Percentiles rank a stretch among this genome's conserved stretches.
Evolutionary conservation across 768 basidiomycete genomes (phyloP).

Genomic region (Panellus pusillus): DNA sequence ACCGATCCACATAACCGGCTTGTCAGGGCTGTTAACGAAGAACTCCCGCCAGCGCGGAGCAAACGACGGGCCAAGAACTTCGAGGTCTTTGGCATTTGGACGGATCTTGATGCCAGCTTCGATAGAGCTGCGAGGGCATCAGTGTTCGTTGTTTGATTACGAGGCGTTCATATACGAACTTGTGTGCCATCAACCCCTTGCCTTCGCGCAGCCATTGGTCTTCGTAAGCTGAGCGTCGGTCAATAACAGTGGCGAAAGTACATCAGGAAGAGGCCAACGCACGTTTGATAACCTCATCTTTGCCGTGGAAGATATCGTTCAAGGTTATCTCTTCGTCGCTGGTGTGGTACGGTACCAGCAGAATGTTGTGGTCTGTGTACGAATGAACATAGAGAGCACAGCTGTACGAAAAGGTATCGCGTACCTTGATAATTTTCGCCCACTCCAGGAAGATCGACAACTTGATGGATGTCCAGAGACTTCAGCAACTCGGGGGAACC

Average conservation of each 20-base stretch:
- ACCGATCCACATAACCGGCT: conserved; percentile 42
- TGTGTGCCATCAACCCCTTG: conserved; percentile 52
- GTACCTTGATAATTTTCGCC: conserved; percentile 66
- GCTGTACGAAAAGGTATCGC: neutral
- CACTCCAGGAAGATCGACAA: conserved; percentile 72
- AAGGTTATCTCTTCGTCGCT: conserved; percentile 48
- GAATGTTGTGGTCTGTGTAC: conserved; percentile 40
- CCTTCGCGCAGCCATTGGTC: conserved; percentile 36
- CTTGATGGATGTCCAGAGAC: conserved; percentile 43
- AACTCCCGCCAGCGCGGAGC: conserved; percentile 47
- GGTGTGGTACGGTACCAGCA: conserved; percentile 41
- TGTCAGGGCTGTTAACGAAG: conserved; percentile 53
- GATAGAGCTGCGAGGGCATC: conserved; percentile 38
- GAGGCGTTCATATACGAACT: conserved; percentile 36
- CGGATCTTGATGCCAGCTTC: conserved; percentile 60
- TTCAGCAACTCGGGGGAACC: conserved; percentile 52
- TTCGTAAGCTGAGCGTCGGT: conserved; percentile 18
- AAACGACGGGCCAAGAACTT: conserved; percentile 51
- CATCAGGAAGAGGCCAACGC: conserved; percentile 16
- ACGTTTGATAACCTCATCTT: conserved; percentile 41
- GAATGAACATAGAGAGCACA: neutral
- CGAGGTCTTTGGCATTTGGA: conserved; percentile 49
- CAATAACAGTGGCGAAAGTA: neutral
- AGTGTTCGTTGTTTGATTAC: conserved; percentile 11
- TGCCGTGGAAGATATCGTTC: conserved; percentile 45